Evolutionary conservation across 129 eudicot genomes (phyloP).

Genomic region (Pittosporum tobira): DNA sequence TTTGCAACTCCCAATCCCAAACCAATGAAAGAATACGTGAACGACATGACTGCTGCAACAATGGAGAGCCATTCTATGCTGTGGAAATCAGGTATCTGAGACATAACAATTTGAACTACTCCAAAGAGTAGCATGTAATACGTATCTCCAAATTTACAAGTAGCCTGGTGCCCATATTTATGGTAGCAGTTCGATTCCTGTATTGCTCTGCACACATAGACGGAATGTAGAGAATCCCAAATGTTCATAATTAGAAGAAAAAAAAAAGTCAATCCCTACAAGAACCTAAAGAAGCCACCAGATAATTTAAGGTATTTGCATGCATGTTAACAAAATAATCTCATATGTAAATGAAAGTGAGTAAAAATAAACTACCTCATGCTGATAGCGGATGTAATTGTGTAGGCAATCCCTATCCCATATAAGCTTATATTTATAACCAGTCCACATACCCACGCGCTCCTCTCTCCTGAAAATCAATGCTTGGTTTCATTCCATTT

Average conservation of each 20-base stretch:
- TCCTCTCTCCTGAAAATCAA: conserved; percentile 13
- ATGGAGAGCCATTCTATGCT: conserved; percentile 18
- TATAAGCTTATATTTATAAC: conserved; percentile 14
- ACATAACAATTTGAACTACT: conserved; percentile 18
- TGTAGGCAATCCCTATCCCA: conserved; percentile 19
- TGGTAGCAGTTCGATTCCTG: conserved; percentile 23
- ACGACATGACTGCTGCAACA: conserved; percentile 27
- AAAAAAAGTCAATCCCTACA: too few species aligned
- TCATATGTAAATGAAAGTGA: too few species aligned
- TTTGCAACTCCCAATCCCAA: conserved; percentile 18
- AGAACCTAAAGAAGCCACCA: not conserved
- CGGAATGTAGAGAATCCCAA: not conserved
- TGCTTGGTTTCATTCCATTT: not conserved
- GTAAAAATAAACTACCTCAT: conserved; percentile 8
- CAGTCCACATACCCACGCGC: conserved; percentile 16
- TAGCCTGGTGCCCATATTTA: conserved; percentile 17
- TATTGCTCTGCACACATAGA: conserved; percentile 17
- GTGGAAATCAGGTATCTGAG: conserved; percentile 25
- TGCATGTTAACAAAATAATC: too few species aligned
- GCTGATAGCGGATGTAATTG: conserved; percentile 22
- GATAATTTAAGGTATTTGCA: too few species aligned
- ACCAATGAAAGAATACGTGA: conserved; percentile 17
- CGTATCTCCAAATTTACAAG: conserved; percentile 13
- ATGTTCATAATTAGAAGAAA: not conserved
- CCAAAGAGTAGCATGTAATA: conserved; percentile 25